Percentiles rank a stretch among this genome's conserved stretches.
phyloP scores from a whole-genome alignment of 495 filamentous ascomycete species.

The Hypoxylon cercidicola region DNA sequence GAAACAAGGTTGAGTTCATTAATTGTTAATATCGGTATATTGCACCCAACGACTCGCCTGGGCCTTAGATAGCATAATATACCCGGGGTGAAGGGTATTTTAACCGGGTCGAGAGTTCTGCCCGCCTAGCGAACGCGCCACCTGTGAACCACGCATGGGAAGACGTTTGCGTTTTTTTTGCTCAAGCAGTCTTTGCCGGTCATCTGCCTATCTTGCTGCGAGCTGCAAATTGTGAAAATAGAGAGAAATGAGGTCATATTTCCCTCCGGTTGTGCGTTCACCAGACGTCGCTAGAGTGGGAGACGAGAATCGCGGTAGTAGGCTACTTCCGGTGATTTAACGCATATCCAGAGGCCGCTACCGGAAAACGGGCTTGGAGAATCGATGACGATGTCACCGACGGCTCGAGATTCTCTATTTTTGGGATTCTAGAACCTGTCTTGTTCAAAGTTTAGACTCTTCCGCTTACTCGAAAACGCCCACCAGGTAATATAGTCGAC shows the following conservation, averaged over 20 bases:
- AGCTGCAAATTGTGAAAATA: conserved; percentile 10
- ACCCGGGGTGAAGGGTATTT: conserved; percentile 41
- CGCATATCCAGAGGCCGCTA: not conserved
- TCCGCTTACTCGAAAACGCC: conserved; percentile 19
- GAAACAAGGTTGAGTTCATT: conserved; percentile 43
- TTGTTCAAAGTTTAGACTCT: conserved; percentile 5
- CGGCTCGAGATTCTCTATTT: conserved; percentile 41
- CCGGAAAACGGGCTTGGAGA: not conserved
- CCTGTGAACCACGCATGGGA: conserved; percentile 29
- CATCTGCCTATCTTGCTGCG: conserved; percentile 25
- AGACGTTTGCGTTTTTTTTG: conserved; percentile 19
- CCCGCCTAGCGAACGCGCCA: conserved; percentile 40
- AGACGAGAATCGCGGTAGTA: not conserved
- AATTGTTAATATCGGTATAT: conserved; percentile 48
- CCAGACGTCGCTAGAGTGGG: not conserved
- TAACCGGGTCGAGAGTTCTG: conserved; percentile 46
- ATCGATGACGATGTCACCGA: conserved; percentile 11
- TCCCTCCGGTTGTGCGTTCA: conserved; percentile 6
- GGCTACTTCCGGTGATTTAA: conserved; percentile 4
- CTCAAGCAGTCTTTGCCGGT: conserved; percentile 20
- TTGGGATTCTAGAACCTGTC: conserved; percentile 38
- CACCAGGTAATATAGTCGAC: conserved; percentile 31
- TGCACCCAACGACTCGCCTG: conserved; percentile 32
- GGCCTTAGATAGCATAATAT: conserved; percentile 43
- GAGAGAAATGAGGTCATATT: conserved; percentile 19